Evolutionary conservation across 208 protist genomes (phyloP).

Genomic region (Leishmania major): DNA sequence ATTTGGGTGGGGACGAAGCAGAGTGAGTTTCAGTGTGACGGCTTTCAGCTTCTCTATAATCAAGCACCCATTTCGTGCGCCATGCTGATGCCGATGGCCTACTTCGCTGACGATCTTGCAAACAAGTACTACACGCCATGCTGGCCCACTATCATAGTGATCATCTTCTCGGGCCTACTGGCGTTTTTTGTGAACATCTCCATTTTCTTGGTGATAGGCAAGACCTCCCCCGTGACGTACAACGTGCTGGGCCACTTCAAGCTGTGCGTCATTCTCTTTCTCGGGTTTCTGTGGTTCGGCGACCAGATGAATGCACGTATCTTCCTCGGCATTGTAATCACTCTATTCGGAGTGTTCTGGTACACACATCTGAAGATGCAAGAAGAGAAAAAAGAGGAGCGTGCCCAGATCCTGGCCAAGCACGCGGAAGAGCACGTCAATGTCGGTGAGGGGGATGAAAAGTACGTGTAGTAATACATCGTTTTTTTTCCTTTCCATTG

Average conservation of each 20-base stretch:
- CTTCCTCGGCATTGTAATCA: slow-evolving; percentile 51
- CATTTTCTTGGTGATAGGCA: slow-evolving; percentile 89
- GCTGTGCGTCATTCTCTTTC: slow-evolving; percentile 69
- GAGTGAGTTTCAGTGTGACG: slow-evolving; percentile 73
- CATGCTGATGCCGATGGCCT: slow-evolving; percentile 63
- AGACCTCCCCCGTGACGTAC: slow-evolving; percentile 87
- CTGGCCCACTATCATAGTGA: slow-evolving; percentile 32
- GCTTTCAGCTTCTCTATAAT: slow-evolving; percentile 88
- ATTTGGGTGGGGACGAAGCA: slow-evolving; percentile 90
- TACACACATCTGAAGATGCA: slow-evolving; percentile 75
- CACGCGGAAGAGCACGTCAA: slow-evolving; percentile 7
- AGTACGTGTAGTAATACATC: background rate
- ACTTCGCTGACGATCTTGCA: slow-evolving; percentile 48
- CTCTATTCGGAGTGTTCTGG: slow-evolving; percentile 72
- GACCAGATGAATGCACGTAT: slow-evolving; percentile 36
- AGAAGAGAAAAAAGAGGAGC: slow-evolving; percentile 27
- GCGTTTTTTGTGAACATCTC: slow-evolving; percentile 90
- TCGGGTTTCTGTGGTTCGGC: slow-evolving; percentile 75
- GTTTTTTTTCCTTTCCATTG: background rate
- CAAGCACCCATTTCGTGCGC: slow-evolving; percentile 80
- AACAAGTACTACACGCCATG: slow-evolving; percentile 31
- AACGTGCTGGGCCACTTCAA: slow-evolving; percentile 91
- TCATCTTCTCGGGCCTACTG: slow-evolving; percentile 56
- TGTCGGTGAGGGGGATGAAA: background rate
- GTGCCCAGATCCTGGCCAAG: slow-evolving; percentile 1